A percentile compares a stretch with the other conserved stretches of the same genome.
Conservation (phyloP, 176 grass and related monocot genomes). For the Carex kokanica region DNA sequence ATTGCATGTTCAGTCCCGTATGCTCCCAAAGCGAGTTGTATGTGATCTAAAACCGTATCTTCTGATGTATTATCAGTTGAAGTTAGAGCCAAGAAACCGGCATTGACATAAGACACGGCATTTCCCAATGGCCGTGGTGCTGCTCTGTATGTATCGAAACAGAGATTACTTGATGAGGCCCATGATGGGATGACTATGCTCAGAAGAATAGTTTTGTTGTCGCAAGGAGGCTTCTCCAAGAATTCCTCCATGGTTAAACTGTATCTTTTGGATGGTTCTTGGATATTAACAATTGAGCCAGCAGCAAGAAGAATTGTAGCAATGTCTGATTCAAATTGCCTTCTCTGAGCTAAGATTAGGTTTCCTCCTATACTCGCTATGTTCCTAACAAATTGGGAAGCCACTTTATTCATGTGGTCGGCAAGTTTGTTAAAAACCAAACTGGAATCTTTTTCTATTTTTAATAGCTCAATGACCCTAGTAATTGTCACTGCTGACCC, state of each 20-base stretch:
- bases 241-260: constrained; percentile 37
- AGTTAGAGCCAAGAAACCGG: constrained; percentile 35
- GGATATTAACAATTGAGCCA: constrained; percentile 31
- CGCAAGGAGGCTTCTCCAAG: constrained; percentile 32
- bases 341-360: too few species aligned
- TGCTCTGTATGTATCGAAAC: constrained; percentile 43
- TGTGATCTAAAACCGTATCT: constrained; percentile 1
- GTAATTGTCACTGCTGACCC: constrained; percentile 40
- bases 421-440: constrained; percentile 37
- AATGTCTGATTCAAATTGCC: constrained; percentile 34
- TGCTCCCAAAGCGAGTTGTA: constrained; percentile 39
- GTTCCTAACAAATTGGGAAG: constrained; percentile 39
- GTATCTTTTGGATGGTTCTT: constrained; percentile 24
- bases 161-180: not conserved
- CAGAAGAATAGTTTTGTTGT: constrained; percentile 31
- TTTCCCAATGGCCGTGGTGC: constrained; percentile 39
- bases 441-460: not conserved
- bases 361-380: constrained; percentile 42
- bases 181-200: constrained; percentile 40
- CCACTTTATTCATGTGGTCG: constrained; percentile 40
- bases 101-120: constrained; percentile 38
- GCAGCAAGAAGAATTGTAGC: constrained; percentile 45
- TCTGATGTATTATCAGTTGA: not conserved
- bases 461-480: constrained; percentile 35
- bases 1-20: constrained; percentile 35